Evolutionary conservation across 495 filamentous ascomycete genomes (phyloP).

Genomic region (Diplogelasinospora grovesii): DNA sequence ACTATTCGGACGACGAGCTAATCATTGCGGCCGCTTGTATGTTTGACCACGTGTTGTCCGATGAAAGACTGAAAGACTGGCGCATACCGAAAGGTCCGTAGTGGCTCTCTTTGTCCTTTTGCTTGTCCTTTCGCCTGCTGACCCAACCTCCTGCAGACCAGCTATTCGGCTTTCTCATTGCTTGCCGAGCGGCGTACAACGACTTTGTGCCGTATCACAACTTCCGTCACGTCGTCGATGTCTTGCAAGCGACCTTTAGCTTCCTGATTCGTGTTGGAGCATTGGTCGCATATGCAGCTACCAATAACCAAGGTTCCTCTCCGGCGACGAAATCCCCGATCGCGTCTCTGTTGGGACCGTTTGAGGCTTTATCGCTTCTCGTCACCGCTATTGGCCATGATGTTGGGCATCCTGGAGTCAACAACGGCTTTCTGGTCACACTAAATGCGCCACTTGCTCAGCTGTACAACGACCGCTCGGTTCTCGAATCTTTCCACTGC

Average conservation of each 20-base stretch:
- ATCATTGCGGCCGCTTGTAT: conserved; percentile 73
- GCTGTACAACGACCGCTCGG: conserved; percentile 94
- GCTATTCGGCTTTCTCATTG: conserved; percentile 71
- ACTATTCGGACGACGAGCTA: conserved; percentile 83
- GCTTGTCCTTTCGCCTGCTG: conserved; percentile 16
- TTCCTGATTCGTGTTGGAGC: conserved; percentile 80
- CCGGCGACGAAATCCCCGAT: conserved; percentile 52
- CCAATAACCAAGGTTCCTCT: conserved; percentile 12
- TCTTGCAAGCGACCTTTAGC: conserved; percentile 87
- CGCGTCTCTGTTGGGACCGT: conserved; percentile 65
- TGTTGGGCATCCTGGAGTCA: conserved; percentile 95
- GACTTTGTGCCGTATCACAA: conserved; percentile 97
- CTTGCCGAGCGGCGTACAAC: conserved; percentile 84
- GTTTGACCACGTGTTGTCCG: conserved; percentile 77
- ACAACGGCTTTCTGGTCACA: conserved; percentile 91
- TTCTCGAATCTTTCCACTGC: conserved; percentile 95
- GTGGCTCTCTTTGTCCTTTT: not conserved
- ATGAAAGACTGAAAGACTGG: conserved; percentile 79
- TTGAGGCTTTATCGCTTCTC: conserved; percentile 82
- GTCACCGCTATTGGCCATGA: conserved; percentile 96
- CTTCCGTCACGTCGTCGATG: conserved; percentile 94
- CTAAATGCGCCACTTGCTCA: conserved; percentile 95
- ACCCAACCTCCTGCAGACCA: conserved; percentile 43
- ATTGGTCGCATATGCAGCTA: conserved; percentile 57
- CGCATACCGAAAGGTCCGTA: conserved; percentile 63